Evolutionary conservation across 1,284 basidiomycete genomes (phyloP).

Genomic region (Salmacisia buchloeana): DNA sequence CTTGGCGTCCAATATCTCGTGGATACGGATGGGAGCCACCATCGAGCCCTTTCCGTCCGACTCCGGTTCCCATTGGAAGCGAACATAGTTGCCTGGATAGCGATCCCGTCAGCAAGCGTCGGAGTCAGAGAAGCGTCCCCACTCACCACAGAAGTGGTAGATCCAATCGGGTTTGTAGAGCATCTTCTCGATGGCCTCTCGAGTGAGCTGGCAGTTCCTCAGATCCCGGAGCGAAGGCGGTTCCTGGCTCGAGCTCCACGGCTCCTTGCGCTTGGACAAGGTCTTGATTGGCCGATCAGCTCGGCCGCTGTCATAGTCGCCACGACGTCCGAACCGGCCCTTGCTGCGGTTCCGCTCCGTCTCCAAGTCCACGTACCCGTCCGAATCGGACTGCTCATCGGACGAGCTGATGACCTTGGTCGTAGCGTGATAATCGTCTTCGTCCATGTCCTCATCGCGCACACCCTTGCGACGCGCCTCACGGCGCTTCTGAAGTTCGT

Average conservation of each 20-base stretch:
- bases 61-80: constrained; percentile 3
- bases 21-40: background rate
- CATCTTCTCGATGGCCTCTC: background rate
- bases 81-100: background rate
- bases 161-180: background rate
- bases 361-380: constrained; percentile 66
- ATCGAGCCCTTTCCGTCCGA: background rate
- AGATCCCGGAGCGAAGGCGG: background rate
- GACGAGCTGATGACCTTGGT: constrained; percentile 7
- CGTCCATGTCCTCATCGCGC: constrained; percentile 20
- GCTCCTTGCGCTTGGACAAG: constrained; percentile 60
- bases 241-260: constrained; percentile 60
- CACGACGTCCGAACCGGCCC: background rate
- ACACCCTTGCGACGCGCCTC: background rate
- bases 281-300: constrained; percentile 58
- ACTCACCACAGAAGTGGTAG: background rate
- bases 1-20: constrained; percentile 5
- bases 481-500: background rate
- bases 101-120: background rate
- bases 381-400: constrained; percentile 23
- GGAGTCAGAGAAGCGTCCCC: background rate
- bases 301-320: background rate
- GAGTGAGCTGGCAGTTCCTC: background rate
- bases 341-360: constrained; percentile 58
- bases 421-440: constrained; percentile 28